Base-by-base conservation (phyloP, 352 stramenopile genomes). In the Phytophthora parvispora region DNA sequence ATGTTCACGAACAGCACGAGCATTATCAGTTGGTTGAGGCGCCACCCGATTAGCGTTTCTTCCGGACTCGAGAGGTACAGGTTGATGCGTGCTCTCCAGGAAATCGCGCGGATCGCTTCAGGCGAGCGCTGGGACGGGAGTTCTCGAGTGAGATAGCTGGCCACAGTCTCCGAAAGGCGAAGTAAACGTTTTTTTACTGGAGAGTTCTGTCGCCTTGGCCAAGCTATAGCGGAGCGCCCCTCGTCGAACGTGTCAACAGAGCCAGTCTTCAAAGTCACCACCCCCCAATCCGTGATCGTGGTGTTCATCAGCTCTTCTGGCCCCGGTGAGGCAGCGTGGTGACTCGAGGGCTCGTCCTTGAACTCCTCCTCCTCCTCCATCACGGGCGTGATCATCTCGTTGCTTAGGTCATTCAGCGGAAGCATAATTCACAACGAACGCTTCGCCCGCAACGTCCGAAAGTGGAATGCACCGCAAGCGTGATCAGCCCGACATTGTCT, bases 1-100 rank as follows among this genome's bases (percentile, higher is more conserved):
- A 81, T 60, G 43, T 87, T 78, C 4, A 80, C 20, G 12, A 83
- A 31, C 9, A 80, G 27, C 0, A 83, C 25, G 7, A 83, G 8
- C 47, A 80, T 59, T 36, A 81, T 31, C 22, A 62, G 12, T 16
- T 76, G 69, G 32, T 81, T 77, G 1, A 84, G 18, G 4, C 60
- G 18, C 74, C 79, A 80, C 5, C 79, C 76, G 25, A 78, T 8
- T 25, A 40, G 50, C 5, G 79, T 78, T 28, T 84, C 65, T 51
- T 84, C 76, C 0, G 76, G 76, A 6, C 69, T 69, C 5, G 58
- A 62, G 6, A 84, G 57, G 38, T 83, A 81, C 24, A 81, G 80
- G 12, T 72, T 40, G 31, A 80, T 50, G 7, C 74, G 70, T 5
- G 42, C 24, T 8, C 64, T 66, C 15, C 53, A 59, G 4, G 63